Base-by-base conservation (phyloP, 495 filamentous ascomycete species). In the Parathielavia appendiculata region DNA sequence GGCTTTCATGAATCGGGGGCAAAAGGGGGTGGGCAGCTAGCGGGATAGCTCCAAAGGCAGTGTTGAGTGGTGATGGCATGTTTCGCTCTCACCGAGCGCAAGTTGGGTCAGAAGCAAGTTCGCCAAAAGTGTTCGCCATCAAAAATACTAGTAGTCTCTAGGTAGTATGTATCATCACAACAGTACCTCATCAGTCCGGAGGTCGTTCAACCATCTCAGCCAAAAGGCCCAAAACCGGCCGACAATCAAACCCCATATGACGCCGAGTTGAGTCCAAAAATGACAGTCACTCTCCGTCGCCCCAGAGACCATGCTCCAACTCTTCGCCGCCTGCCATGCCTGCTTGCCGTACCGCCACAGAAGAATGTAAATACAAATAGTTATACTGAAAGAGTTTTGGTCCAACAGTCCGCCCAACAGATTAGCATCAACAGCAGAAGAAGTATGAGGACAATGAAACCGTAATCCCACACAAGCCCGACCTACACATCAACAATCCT, bases 341-440 rank as follows among this genome's bases (percentile, higher is more conserved):
- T 43, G 46, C 35, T 57, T 43, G 46, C 35, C 50, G 46, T 50
- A 22, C 41, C 40, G 46, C 26, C 41, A 52, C 13, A 47, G 34
- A 53, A 47, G 34, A 53, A 30, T 16, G 45, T 17, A 54, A 35
- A 51, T 5, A 32, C 26, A 30, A 36, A 46, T 1, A n/a, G n/a
- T n/a, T n/a, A 19, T 47, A 58, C 17, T 39, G 39, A 39, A 52
- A 58, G 26, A 16, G 8, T 41, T 52, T 52, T 56, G 38, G 20
- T 8, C n/a, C 17, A 36, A 30, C 17, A 19, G 12, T 22, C 16
- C 6, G 26, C 19, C 8, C 22, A 34, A 30, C 35, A 48, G 14
- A 38, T 51, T 30, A 39, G 26, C 40, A 54, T 23, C 51, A 22
- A 45, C 19, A 61, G n/a, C 19, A 61, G n/a, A 56, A 57, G 36